Base-by-base conservation (phyloP, 495 filamentous ascomycete genomes). In the Neurospora sp. region DNA sequence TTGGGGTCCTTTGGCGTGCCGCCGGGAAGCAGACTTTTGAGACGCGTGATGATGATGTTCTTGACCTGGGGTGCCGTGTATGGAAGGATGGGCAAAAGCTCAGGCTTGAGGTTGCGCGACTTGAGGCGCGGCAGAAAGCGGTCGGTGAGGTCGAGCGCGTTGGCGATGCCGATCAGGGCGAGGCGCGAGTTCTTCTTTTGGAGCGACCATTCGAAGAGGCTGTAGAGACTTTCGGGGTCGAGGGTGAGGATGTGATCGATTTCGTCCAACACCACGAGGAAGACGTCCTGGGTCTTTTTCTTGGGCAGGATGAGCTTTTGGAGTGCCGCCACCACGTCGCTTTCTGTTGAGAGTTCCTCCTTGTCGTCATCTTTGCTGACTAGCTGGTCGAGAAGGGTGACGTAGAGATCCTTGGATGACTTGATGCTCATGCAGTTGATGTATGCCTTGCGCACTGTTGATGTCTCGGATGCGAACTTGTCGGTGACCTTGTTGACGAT, bases 361-460 rank as follows among this genome's bases (percentile, higher is more conserved):
- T 66, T 68, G 84, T 74, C n/a, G 78, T 80, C 22, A 75, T 69
- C 22, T 84, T 81, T 27, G 40, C 80, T 78, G 40, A 76, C 79
- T 16, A 86, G 73, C 72, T 84, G 84, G 48, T 88, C 88, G 40
- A 93, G 78, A 38, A 99, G 83, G 44, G 87, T 93, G 74, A 87
- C 85, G 79, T 94, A 96, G 27, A 98, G 87, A 76, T 96, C 94
- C 72, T 88, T 88, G 7, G 93, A 90, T 71, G 87, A 89, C 75
- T 96, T 95, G 81, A 97, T 91, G 81, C 93, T 96, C 89, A 97
- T 97, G 81, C 96, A 99, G 76, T 99, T 99, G 84, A 99, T 83
- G 78, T 94, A 94, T 3, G 89, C 88, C 53, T 88, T 89, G 77
- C 88, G 90, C 69, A 94, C 82, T 12, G 81, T 79, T 80, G 77